Evolutionary conservation across 306 rosid genomes (phyloP).

Genomic region (Rosa persica): DNA sequence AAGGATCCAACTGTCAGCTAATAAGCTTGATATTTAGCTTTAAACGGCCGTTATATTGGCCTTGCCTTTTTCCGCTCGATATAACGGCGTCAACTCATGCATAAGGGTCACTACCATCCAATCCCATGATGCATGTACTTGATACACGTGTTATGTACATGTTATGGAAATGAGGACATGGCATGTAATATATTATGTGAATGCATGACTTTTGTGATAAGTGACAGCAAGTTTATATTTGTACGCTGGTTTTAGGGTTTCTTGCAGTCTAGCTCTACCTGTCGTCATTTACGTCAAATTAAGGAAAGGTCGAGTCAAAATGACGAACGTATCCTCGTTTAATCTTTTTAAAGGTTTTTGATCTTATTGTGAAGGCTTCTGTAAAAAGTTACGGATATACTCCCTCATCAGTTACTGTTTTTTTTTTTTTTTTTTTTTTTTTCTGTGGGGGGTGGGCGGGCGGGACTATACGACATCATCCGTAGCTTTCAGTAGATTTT

Average conservation of each 20-base stretch:
- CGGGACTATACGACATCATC: too few relatives aligned
- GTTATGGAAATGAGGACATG: neutral
- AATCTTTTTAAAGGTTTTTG: neutral
- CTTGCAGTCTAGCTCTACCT: neutral
- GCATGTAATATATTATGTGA: too few relatives aligned
- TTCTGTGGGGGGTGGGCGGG: too few relatives aligned
- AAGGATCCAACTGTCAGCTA: conserved; percentile 34
- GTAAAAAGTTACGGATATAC: too few relatives aligned
- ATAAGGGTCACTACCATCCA: conserved; percentile 24
- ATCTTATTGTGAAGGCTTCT: neutral
- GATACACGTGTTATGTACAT: neutral
- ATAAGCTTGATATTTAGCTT: conserved; percentile 24
- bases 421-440: too few relatives aligned
- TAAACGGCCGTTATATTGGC: conserved; percentile 36
- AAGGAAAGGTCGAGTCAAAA: neutral
- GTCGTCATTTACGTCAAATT: conserved; percentile 20
- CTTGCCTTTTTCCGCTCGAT: neutral
- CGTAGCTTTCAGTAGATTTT: too few relatives aligned
- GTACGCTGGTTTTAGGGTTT: conserved; percentile 32
- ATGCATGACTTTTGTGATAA: conserved; percentile 6
- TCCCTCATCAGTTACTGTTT: too few relatives aligned
- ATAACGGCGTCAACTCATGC: conserved; percentile 37
- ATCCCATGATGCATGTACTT: conserved; percentile 10
- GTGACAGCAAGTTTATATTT: conserved; percentile 23
- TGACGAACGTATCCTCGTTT: conserved; percentile 8